phyloP scores from a whole-genome alignment of 768 basidiomycete genomes.

The Rhodotorula toruloides region DNA sequence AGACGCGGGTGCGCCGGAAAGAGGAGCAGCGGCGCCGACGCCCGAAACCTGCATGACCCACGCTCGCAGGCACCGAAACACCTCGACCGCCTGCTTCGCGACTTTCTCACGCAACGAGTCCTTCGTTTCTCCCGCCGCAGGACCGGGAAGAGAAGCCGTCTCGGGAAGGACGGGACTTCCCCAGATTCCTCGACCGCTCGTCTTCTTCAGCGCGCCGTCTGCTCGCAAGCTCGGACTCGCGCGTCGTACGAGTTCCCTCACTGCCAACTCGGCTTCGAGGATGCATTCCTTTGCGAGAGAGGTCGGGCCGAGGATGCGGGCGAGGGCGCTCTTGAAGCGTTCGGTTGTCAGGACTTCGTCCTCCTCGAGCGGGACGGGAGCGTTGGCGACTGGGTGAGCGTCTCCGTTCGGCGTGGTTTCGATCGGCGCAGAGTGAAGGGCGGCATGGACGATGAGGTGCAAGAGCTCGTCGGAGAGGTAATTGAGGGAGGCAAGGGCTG shows the following conservation, averaged over 20 bases:
- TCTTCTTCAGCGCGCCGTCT: constrained; percentile 49
- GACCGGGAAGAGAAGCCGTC: too few relatives aligned
- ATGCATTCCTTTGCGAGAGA: constrained; percentile 84
- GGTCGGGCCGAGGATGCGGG: constrained; percentile 69
- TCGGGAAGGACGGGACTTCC: neutral
- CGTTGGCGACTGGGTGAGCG: neutral
- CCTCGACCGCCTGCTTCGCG: constrained; percentile 32
- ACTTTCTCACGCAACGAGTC: neutral
- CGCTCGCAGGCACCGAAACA: constrained; percentile 47
- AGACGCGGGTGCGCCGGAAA: constrained; percentile 17
- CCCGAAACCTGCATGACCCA: constrained; percentile 61
- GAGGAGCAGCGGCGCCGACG: constrained; percentile 59
- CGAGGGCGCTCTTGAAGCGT: constrained; percentile 60
- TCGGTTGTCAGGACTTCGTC: constrained; percentile 56
- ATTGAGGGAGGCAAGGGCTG: constrained; percentile 75
- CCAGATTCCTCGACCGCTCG: constrained; percentile 1
- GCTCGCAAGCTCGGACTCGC: constrained; percentile 55
- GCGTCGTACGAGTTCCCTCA: constrained; percentile 61
- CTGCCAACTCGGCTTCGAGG: constrained; percentile 84
- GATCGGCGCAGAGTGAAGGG: constrained; percentile 52
- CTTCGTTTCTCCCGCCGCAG: neutral
- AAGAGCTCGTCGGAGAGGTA: constrained; percentile 78
- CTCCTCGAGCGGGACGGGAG: neutral
- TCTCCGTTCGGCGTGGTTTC: neutral
- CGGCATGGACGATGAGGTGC: constrained; percentile 61